Base-by-base conservation (phyloP, 1,284 basidiomycete species). In the Naganishia albida region DNA sequence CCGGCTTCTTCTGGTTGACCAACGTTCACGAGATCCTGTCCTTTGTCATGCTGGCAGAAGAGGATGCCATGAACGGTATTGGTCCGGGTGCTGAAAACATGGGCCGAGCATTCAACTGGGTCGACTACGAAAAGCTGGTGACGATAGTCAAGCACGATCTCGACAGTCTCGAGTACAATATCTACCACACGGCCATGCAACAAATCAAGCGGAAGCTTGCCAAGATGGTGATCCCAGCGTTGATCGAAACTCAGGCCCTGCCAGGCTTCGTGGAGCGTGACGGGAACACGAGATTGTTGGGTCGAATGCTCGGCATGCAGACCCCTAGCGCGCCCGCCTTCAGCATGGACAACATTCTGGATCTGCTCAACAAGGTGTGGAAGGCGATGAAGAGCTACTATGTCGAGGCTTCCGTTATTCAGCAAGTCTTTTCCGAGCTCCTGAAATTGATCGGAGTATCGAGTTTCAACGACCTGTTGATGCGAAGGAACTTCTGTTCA, bases 21-120 rank as follows among this genome's bases (percentile, higher is more conserved):
- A 99, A 99, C 74, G 94, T 99, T n/a, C 96, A 99, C 78, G 96
- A 99, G 78, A 93, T 99, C 85, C 84, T 99, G 28, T 99, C 96
- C 10, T 99, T 99, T 80, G 95, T 99, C 72, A 97, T 92, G 75
- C 90, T 98, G 48, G 96, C 96, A 26, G 96, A 99, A 80, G 91
- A 90, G 75, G 96, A 99, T 78, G 97, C 98, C 86, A 84, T 94
- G 10, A 93, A 98, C 77, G 96, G 96, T 34, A 96, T 99, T 67
- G 94, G 92, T 20, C 96, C 96, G 0, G 94, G 94, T 51, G 91
- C 93, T 77, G 94, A 97, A 75, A 89, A 89, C 57, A 85, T 90
- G 30, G 89, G 92, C 10, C 88, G 93, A 50, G 87, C 91, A 51
- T 95, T 98, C 77, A 92, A 98, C 76, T 99, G 95, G 93, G 88